A percentile compares a stretch with the other conserved stretches of the same genome.
These are phyloP conservation scores for Verticillium longisporum DNA, from an alignment of 2,329 filamentous ascomycete species.

Conservation along the genomic window DNA sequence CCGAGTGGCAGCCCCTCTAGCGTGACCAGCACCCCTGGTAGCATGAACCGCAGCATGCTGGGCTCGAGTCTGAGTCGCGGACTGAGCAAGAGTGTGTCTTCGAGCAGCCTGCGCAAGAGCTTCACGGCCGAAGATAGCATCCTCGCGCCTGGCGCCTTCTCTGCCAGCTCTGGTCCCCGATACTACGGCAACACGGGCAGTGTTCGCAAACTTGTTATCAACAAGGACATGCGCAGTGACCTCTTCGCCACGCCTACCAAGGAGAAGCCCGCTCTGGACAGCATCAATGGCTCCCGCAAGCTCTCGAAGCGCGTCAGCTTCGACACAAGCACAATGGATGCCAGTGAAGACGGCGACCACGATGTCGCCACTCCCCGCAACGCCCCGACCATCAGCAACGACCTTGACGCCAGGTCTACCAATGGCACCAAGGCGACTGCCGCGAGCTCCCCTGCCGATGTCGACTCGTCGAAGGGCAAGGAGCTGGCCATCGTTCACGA, in stretches of 20 bases:
- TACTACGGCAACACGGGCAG: slow-evolving; percentile 61
- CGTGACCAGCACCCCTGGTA: slow-evolving; percentile 61
- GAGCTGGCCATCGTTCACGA: slow-evolving; percentile 77
- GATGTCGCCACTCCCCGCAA: slow-evolving; percentile 2
- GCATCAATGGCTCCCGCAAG: slow-evolving; percentile 40
- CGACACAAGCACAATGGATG: slow-evolving; percentile 55
- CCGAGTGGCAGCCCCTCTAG: slow-evolving; percentile 65
- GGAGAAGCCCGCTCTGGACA: slow-evolving; percentile 36
- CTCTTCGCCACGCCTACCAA: slow-evolving; percentile 56
- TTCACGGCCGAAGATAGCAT: slow-evolving; percentile 82
- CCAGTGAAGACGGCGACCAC: slow-evolving; percentile 4
- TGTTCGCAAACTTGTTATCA: slow-evolving; percentile 89
- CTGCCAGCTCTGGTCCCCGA: slow-evolving; percentile 56
- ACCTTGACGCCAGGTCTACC: not conserved
- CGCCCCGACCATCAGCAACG: not conserved
- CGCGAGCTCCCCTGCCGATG: not conserved
- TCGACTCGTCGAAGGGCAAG: slow-evolving; percentile 51
- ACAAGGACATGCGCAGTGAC: slow-evolving; percentile 74
- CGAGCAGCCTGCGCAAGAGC: slow-evolving; percentile 75
- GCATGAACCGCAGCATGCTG: slow-evolving; percentile 57
- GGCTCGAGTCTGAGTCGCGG: slow-evolving; percentile 60
- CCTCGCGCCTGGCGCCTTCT: slow-evolving; percentile 78
- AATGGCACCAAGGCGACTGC: not conserved
- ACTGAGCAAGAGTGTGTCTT: slow-evolving; percentile 81
- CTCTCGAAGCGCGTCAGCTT: slow-evolving; percentile 89